Base-by-base conservation (phyloP, 305 asterid genomes). In the Fraxinus ornus region DNA sequence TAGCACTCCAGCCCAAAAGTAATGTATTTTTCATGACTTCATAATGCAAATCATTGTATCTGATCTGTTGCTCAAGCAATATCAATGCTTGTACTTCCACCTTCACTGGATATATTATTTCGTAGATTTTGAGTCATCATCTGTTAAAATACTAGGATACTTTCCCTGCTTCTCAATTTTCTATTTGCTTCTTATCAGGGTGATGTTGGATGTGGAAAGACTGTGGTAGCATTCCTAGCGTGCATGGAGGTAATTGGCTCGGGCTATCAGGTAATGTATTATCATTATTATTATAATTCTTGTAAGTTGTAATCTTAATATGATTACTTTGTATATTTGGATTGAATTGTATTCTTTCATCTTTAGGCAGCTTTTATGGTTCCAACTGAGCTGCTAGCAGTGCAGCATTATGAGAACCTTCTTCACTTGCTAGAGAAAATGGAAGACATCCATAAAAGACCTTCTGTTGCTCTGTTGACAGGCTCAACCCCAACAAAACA, bases 201-300 rank as follows among this genome's bases (percentile, higher is more conserved):
- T 81, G 98, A 95, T 79, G 99, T 94, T 89, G 98, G 99, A 84
- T 95, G 99, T 78, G 99, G 99, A 78, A 95, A 95, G 90, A 95
- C 99, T 75, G 92, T 94, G 79, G 98, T 95, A 76, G 98, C 98
- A 79, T 92, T 93, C 91, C 90, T 95, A 86, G 97, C 97, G 71
- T 94, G 99, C 90, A 89, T 95, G 97, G 99, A 95, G 89, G 98
- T 94, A 68, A 89, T 95, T 84, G 94, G 92, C 85, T 91, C 89
- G 2, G 97, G 99, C 77, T 95, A 90, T 86, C 99, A 95, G 93
- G 99, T 92, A 78, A 82, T 66, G 35, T 24, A 24, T 24, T 72
- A 35, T 78, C 28, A 71, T 24, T 66, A 39, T 36, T 12, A 41
- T 41, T 9, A 41, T 71, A 30, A 73, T 80, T 73, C 32, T 52